Evolutionary conservation across 805 yeast species (phyloP).

Genomic region (Pichia heedii): DNA sequence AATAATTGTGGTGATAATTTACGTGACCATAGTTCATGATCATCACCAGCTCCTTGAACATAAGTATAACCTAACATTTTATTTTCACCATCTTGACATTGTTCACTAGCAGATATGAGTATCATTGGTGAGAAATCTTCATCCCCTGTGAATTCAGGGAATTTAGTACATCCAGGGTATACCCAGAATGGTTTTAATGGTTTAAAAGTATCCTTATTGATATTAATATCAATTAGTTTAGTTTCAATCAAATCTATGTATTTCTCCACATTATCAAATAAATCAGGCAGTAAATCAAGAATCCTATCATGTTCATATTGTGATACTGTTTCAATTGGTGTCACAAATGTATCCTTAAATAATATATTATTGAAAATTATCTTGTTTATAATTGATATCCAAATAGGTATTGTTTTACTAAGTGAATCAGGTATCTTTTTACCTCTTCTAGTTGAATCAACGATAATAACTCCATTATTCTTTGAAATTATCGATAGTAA

Average conservation of each 20-base stretch:
- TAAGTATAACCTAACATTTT: slow-evolving; percentile 44
- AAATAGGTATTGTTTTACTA: slow-evolving; percentile 80
- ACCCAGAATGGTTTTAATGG: slow-evolving; percentile 59
- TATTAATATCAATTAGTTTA: slow-evolving; percentile 20
- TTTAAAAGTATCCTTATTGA: slow-evolving; percentile 38
- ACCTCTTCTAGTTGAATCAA: slow-evolving; percentile 83
- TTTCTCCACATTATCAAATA: background rate
- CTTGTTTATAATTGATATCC: slow-evolving; percentile 75
- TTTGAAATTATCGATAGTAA: slow-evolving; percentile 40
- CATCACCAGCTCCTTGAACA: slow-evolving; percentile 93
- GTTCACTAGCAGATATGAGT: slow-evolving; percentile 54
- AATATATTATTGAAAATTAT: slow-evolving; percentile 33
- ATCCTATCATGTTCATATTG: slow-evolving; percentile 49
- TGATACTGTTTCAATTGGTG: slow-evolving; percentile 48
- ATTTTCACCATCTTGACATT: slow-evolving; percentile 50
- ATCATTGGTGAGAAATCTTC: slow-evolving; percentile 31
- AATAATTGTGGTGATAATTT: slow-evolving; percentile 44
- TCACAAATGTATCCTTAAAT: slow-evolving; percentile 11
- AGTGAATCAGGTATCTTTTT: slow-evolving; percentile 80
- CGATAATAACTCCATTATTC: slow-evolving; percentile 45
- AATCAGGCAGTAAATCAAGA: slow-evolving; percentile 32
- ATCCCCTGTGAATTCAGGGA: slow-evolving; percentile 1
- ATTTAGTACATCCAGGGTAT: slow-evolving; percentile 39
- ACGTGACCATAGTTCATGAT: slow-evolving; percentile 79
- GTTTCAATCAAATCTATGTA: slow-evolving; percentile 8